Base-by-base conservation (phyloP, 805 yeast genomes). In the Metschnikowia cerradonensis region DNA sequence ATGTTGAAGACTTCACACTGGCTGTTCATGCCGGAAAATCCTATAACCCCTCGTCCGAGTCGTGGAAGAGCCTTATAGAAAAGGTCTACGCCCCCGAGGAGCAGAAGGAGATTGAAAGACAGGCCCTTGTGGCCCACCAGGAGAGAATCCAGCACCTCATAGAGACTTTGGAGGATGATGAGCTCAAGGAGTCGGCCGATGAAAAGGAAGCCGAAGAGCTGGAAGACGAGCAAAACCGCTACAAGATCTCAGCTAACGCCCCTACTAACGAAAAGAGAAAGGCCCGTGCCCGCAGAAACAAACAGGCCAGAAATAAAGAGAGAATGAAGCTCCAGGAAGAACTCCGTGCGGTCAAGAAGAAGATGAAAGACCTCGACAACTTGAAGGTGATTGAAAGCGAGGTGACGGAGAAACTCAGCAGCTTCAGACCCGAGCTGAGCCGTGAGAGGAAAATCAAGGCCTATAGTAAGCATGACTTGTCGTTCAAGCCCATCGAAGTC, bases 21-120 rank as follows among this genome's bases (percentile, higher is more conserved):
- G 22, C 31, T 17, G 90, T 96, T 11, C 84, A 85, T 60, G 94
- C 85, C 1, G 98, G 98, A 49, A 88, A 86, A 66, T 91, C 98
- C 2, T 94, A 90, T 64, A 94, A 94, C 64, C 99, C 99, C 23
- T 78, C 92, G 11, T 73, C 84, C 56, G 86, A 84, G 50, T 81
- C 87, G 26, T 94, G 99, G 99, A 82, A 82, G 59, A 68, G 67
- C 17, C 76, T 91, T 58, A 80, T 94, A 47, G 72, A 80, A 48
- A 72, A 75, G 48, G 97, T 90, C 67, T 84, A 77, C 59, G 76
- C 65, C 47, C 73, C 75, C 49, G 96, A 90, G 61, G 80, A 82
- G 61, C 75, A 79, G 45, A 79, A 76, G 50, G 97, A 89, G 60
- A 81, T 82, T 52, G 77, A 81, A 60, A 78, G 86, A 60, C 67